These are phyloP conservation scores for Linnemannia exigua DNA, from an alignment of 192 early-diverging fungal genomes.

Conservation along the genomic window DNA sequence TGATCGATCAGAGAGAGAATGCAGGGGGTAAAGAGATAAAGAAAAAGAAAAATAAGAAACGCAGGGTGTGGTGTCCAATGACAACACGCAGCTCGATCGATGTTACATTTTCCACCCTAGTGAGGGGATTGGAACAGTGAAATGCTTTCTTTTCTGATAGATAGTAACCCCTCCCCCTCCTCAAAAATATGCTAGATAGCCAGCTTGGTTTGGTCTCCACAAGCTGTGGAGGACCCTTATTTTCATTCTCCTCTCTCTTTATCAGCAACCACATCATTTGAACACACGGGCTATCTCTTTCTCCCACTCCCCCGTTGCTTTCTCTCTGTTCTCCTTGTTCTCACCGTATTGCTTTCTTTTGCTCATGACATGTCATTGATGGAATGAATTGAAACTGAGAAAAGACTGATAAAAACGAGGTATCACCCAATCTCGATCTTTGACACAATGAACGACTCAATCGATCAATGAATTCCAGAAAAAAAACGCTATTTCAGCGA, in stretches of 20 bases:
- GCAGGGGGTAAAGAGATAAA: background rate
- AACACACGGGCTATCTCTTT: conserved; percentile 4
- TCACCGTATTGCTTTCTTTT: background rate
- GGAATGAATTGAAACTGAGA: background rate
- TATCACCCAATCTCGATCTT: background rate
- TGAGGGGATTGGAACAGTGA: too few relatives aligned
- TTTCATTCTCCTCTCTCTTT: conserved; percentile 5
- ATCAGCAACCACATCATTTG: background rate
- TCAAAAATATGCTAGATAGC: background rate
- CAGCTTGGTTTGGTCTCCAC: background rate
- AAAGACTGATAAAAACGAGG: background rate
- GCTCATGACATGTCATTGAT: background rate
- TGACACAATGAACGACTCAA: background rate
- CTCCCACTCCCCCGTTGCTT: background rate
- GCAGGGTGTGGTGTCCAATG: background rate
- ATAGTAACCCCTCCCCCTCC: too few relatives aligned
- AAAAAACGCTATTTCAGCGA: background rate
- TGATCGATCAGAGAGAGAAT: background rate
- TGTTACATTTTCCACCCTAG: conserved; percentile 7
- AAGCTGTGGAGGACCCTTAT: conserved; percentile 10
- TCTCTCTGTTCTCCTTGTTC: background rate
- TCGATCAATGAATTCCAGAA: too few relatives aligned
- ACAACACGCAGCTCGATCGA: background rate
- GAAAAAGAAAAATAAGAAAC: background rate
- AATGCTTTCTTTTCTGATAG: too few relatives aligned